phyloP scores from a whole-genome alignment of 2,329 filamentous ascomycete genomes.

The Apiospora arundinis region DNA sequence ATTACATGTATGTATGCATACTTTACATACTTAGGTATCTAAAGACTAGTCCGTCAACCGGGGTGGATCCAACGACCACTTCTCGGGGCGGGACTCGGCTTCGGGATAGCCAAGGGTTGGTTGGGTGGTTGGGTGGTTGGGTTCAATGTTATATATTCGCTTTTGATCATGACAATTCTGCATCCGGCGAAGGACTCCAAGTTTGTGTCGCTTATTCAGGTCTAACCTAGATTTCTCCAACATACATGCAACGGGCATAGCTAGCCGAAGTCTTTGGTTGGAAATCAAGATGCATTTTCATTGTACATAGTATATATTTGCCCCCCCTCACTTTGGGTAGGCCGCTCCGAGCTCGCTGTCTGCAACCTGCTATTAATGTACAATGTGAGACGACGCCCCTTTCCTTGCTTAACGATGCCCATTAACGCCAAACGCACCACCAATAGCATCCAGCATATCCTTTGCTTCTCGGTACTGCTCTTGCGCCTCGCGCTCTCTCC shows the following conservation, averaged over 20 bases:
- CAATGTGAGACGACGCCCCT: background rate
- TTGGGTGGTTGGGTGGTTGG: background rate
- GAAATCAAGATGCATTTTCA: background rate
- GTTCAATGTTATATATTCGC: background rate
- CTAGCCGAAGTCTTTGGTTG: background rate
- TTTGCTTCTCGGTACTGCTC: slow-evolving; percentile 78
- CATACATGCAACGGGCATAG: background rate
- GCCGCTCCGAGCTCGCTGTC: background rate
- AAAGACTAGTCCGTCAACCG: background rate
- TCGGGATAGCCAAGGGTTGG: background rate
- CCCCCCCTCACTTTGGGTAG: background rate
- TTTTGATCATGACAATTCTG: no score
- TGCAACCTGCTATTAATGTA: slow-evolving; percentile 15
- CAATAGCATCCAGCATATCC: slow-evolving; percentile 76
- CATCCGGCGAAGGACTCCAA: background rate
- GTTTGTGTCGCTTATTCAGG: background rate
- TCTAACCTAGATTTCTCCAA: background rate
- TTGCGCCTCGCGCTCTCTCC: slow-evolving; percentile 88
- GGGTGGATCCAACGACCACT: background rate
- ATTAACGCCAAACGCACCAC: slow-evolving; percentile 39
- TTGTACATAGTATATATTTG: background rate
- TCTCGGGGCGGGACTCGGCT: slow-evolving; percentile 11
- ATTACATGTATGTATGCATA: background rate
- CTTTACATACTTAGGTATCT: background rate
- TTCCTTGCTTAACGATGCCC: slow-evolving; percentile 37